Percentiles rank a stretch among this genome's conserved stretches.
These are phyloP conservation scores for Salix purpurea DNA, from an alignment of 345 rosid species.

Conservation along the genomic window DNA sequence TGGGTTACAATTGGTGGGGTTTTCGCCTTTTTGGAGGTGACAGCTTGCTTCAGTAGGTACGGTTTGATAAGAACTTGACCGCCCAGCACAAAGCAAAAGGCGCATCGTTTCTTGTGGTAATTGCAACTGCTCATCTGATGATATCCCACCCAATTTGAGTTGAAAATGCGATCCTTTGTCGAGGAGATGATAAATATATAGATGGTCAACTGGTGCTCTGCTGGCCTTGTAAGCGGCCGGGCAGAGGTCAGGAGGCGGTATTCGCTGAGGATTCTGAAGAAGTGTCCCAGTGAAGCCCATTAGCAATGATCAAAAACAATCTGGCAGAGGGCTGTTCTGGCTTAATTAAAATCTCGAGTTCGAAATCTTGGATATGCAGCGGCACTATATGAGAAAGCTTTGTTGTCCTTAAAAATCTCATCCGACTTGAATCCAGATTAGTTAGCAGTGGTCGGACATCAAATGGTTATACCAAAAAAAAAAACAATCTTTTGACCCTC, in stretches of 20 bases:
- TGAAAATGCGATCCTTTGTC: background rate
- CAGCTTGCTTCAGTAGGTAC: slow-evolving; percentile 18
- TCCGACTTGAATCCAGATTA: too few species aligned
- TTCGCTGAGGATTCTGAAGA: background rate
- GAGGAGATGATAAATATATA: background rate
- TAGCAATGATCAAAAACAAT: background rate
- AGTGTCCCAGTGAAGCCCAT: background rate
- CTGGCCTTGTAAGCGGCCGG: background rate
- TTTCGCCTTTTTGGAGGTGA: background rate
- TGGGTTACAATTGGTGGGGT: slow-evolving; percentile 8
- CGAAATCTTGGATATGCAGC: too few species aligned
- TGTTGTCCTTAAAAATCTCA: too few species aligned
- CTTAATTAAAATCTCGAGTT: too few species aligned
- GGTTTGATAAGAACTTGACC: background rate
- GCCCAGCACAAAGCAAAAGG: background rate
- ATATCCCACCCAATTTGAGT: slow-evolving; percentile 9
- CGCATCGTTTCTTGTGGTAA: background rate
- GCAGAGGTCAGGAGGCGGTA: background rate
- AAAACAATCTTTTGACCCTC: too few species aligned
- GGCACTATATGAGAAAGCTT: rapidly evolving
- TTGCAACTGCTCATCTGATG: background rate
- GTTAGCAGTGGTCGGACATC: too few species aligned
- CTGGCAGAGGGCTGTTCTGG: too few species aligned
- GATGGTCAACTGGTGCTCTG: background rate
- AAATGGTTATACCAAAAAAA: too few species aligned